Evolutionary conservation across 352 stramenopile species (phyloP).

Genomic region (Phytophthora agathidicida): DNA sequence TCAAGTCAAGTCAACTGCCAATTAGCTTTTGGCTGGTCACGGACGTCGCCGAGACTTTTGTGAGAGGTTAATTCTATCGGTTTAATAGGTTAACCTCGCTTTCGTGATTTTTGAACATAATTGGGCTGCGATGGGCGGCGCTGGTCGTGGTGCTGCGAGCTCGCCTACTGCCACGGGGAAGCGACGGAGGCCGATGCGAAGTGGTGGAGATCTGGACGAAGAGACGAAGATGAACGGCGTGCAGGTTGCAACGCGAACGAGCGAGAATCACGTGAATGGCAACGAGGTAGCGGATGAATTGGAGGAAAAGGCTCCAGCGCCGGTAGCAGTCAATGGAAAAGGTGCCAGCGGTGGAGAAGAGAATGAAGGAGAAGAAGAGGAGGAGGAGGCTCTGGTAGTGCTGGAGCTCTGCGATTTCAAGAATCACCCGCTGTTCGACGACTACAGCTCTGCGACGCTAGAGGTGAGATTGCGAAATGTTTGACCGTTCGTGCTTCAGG

Average conservation of each 20-base stretch:
- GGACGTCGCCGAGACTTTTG: constrained; percentile 1
- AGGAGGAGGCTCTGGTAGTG: constrained; percentile 75
- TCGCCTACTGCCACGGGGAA: constrained; percentile 2
- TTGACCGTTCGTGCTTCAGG: too few relatives aligned
- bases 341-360: constrained; percentile 11
- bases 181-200: constrained; percentile 2
- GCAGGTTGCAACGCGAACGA: constrained; percentile 1
- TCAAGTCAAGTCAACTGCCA: constrained; percentile 11
- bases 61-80: too few relatives aligned
- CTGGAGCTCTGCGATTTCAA: constrained; percentile 83
- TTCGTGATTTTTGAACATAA: too few relatives aligned
- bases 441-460: constrained; percentile 64
- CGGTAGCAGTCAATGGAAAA: constrained; percentile 2
- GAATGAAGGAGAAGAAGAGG: constrained; percentile 65
- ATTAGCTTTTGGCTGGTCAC: constrained; percentile 34
- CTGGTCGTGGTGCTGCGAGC: too few relatives aligned
- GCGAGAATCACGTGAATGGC: constrained; percentile 4
- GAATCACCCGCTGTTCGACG: constrained; percentile 79
- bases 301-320: constrained; percentile 13
- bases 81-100: too few relatives aligned
- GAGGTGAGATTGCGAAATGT: too few relatives aligned
- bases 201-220: background rate
- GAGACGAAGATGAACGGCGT: constrained; percentile 4
- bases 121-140: background rate
- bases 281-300: constrained; percentile 1